Evolutionary conservation across 2,329 filamentous ascomycete genomes (phyloP).

Genomic region (Trichoderma sp.): DNA sequence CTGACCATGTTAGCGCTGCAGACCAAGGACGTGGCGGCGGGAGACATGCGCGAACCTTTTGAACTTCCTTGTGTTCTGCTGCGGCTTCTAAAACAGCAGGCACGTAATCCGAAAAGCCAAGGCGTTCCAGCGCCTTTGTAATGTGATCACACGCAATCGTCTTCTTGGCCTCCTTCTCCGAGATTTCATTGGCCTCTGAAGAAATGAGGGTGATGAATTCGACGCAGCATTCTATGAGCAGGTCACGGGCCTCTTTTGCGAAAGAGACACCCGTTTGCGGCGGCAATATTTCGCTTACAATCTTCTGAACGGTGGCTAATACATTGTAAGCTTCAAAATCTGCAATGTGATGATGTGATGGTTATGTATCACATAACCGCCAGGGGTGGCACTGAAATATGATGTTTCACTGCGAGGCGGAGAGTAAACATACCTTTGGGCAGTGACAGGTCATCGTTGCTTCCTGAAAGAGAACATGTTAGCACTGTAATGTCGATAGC

Average conservation of each 20-base stretch:
- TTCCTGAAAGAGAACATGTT: slow-evolving; percentile 42
- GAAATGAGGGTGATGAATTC: slow-evolving; percentile 98
- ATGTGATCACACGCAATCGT: slow-evolving; percentile 98
- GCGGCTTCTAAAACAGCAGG: slow-evolving; percentile 83
- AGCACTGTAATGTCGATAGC: slow-evolving; percentile 28
- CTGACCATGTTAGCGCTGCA: slow-evolving; percentile 50
- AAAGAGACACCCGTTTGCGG: slow-evolving; percentile 76
- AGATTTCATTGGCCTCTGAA: slow-evolving; percentile 98
- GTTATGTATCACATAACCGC: neutral
- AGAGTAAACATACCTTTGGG: slow-evolving; percentile 57
- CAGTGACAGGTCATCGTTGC: slow-evolving; percentile 63
- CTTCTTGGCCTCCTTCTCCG: slow-evolving; percentile 98
- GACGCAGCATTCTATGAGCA: slow-evolving; percentile 97
- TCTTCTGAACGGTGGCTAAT: slow-evolving; percentile 72
- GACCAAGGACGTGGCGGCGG: neutral
- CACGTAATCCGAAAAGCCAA: slow-evolving; percentile 93
- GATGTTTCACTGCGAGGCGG: neutral
- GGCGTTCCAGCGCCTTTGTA: slow-evolving; percentile 86
- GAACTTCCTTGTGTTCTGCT: slow-evolving; percentile 85
- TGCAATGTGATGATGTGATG: neutral
- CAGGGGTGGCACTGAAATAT: neutral
- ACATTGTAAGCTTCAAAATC: slow-evolving; percentile 30
- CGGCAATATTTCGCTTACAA: slow-evolving; percentile 90
- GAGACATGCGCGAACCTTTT: slow-evolving; percentile 64
- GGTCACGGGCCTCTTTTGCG: slow-evolving; percentile 90